These are phyloP conservation scores for Fraxinus xanthoxyloides DNA, from an alignment of 305 asterid genomes.

Conservation along the genomic window DNA sequence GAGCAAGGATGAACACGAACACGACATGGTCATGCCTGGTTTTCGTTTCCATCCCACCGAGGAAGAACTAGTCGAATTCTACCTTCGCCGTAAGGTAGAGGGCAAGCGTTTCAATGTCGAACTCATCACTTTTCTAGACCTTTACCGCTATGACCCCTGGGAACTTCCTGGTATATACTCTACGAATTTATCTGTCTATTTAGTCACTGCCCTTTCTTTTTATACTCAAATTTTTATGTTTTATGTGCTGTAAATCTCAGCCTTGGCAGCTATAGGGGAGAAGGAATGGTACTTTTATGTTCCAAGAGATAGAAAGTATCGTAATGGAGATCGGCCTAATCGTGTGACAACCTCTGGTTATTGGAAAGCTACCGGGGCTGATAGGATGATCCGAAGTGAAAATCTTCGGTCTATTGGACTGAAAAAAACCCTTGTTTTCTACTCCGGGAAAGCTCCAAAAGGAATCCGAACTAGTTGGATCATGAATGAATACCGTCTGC, in stretches of 20 bases:
- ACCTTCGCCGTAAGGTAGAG: constrained; percentile 94
- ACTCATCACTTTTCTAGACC: constrained; percentile 86
- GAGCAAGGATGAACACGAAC: constrained; percentile 50
- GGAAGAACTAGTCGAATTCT: constrained; percentile 85
- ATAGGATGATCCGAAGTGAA: constrained; percentile 71
- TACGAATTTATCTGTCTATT: background rate
- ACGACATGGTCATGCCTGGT: constrained; percentile 91
- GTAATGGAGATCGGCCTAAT: constrained; percentile 90
- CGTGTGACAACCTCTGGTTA: constrained; percentile 90
- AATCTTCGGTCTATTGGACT: constrained; percentile 62
- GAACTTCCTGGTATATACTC: constrained; percentile 76
- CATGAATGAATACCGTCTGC: constrained; percentile 88
- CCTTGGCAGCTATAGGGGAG: constrained; percentile 91
- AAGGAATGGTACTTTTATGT: constrained; percentile 93
- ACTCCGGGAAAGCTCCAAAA: constrained; percentile 88
- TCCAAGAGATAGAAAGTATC: constrained; percentile 78
- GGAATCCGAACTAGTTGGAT: constrained; percentile 87
- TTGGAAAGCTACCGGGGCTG: constrained; percentile 97
- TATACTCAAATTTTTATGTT: background rate
- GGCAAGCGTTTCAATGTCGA: constrained; percentile 92
- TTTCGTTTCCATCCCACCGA: constrained; percentile 93
- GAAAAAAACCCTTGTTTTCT: constrained; percentile 90
- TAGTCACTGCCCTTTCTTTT: background rate
- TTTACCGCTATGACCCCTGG: constrained; percentile 94
- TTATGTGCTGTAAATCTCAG: constrained; percentile 23